Base-by-base conservation (phyloP, 805 yeast genomes). In the Teunomyces panamensis region DNA sequence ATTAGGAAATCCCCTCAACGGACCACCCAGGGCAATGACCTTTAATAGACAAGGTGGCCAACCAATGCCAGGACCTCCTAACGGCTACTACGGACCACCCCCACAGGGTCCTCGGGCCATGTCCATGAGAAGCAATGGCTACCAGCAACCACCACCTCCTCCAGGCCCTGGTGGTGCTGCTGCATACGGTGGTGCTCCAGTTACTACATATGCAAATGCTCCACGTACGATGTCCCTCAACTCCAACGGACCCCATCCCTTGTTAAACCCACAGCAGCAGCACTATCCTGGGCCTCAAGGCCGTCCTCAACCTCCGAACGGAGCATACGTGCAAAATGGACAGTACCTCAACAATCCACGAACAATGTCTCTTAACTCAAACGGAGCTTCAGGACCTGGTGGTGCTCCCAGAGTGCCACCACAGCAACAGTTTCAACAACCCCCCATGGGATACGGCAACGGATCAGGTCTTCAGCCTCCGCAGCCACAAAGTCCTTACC, bases 11-110 rank as follows among this genome's bases (percentile, higher is more conserved):
- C 42, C 45, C 5, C 48, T 20, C 16, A 44, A 48, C 11, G 56
- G 54, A 30, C 70, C 73, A 9, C 41, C 41, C n/a, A 56, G 77
- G 35, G 56, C 75, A 13, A 69, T 69, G 63, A 55, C 64, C 3
- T 51, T 58, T 28, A 48, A 52, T 7, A 54, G 49, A 29, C 27
- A 46, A 16, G 43, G 50, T 6, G 41, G 41, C 4, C 41, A 24
- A 6, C 58, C 63, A 48, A 45, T 54, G 54, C 49, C 50, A 9
- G 26, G 16, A 5, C 41, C 41, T n/a, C 44, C 50, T 26, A 46
- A 34, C 48, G 53, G 14, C 10, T 37, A 37, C 20, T 17, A n/a
- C 17, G 24, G 24, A 5, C 41, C 41, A 3, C 41, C 41, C 4
- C 41, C 41, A 16, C 41, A 37, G 16, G 49, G 44, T 24, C 55